Evolutionary conservation across 1,284 basidiomycete species (phyloP).

Genomic region (Apiotrichum laibachii): DNA sequence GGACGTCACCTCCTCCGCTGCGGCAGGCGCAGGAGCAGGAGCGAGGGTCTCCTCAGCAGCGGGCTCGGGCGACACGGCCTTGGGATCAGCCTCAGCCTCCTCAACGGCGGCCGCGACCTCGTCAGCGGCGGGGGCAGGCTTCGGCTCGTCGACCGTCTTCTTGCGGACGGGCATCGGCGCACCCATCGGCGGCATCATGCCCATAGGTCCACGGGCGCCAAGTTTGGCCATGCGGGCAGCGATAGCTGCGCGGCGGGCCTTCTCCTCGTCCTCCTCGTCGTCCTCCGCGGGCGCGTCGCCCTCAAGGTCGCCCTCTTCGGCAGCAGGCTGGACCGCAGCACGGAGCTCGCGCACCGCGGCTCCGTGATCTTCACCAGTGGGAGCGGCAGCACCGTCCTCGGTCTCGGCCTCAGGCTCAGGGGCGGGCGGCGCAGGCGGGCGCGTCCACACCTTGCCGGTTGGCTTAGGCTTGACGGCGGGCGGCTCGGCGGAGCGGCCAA

Average conservation of each 20-base stretch:
- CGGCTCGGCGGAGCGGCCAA: slow-evolving; percentile 55
- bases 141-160: slow-evolving; percentile 10
- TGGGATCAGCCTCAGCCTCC: neutral
- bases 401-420: slow-evolving; percentile 47
- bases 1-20: slow-evolving; percentile 3
- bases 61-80: slow-evolving; percentile 1
- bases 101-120: neutral
- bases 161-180: slow-evolving; percentile 22
- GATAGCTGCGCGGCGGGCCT: slow-evolving; percentile 52
- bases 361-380: neutral
- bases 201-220: slow-evolving; percentile 53
- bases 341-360: neutral
- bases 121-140: neutral
- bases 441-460: slow-evolving; percentile 66
- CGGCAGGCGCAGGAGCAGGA: neutral
- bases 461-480: slow-evolving; percentile 67
- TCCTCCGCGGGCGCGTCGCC: slow-evolving; percentile 16
- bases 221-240: slow-evolving; percentile 54
- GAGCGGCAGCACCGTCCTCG: slow-evolving; percentile 41
- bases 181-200: slow-evolving; percentile 34
- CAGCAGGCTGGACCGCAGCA: neutral
- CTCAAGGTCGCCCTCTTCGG: neutral
- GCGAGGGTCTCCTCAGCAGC: neutral
- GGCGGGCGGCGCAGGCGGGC: slow-evolving; percentile 51
- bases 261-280: slow-evolving; percentile 51